Percentiles rank a stretch among this genome's conserved stretches.
phyloP scores from a whole-genome alignment of 352 stramenopile genomes.

The Globisporangium camurandrum region DNA sequence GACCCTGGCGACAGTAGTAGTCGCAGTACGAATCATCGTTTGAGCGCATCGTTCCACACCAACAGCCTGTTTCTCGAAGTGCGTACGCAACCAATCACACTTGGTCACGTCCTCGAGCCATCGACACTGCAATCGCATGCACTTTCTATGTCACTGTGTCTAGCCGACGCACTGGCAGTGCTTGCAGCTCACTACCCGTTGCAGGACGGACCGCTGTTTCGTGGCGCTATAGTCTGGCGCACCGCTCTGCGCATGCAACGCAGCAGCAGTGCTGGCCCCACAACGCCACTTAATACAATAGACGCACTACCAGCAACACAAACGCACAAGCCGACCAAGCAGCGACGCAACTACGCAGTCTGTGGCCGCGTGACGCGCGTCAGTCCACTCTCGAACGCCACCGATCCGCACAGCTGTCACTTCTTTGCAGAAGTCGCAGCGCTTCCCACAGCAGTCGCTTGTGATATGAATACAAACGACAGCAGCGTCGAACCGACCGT shows the following conservation, averaged over 20 bases:
- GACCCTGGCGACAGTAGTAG: conserved; percentile 1
- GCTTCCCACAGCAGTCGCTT: no score
- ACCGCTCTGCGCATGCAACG: background rate
- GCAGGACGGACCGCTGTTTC: conserved; percentile 43
- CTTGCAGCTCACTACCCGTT: conserved; percentile 24
- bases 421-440: no score
- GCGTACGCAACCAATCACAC: conserved; percentile 7
- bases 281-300: background rate
- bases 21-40: conserved; percentile 10
- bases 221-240: conserved; percentile 18
- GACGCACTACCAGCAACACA: background rate
- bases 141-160: no score
- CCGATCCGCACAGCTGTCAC: no score
- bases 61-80: conserved; percentile 35
- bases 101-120: no score
- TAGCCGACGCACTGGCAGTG: conserved; percentile 15
- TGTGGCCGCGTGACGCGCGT: conserved; percentile 42
- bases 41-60: no score
- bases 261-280: background rate
- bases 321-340: conserved; percentile 17
- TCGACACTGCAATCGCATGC: conserved; percentile 1
- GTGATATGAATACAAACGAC: no score
- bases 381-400: conserved; percentile 44
- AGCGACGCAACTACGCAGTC: conserved; percentile 27
- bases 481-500: no score